These are phyloP conservation scores for Vachellia pachyceras DNA, from an alignment of 306 rosid genomes.

Conservation along the genomic window DNA sequence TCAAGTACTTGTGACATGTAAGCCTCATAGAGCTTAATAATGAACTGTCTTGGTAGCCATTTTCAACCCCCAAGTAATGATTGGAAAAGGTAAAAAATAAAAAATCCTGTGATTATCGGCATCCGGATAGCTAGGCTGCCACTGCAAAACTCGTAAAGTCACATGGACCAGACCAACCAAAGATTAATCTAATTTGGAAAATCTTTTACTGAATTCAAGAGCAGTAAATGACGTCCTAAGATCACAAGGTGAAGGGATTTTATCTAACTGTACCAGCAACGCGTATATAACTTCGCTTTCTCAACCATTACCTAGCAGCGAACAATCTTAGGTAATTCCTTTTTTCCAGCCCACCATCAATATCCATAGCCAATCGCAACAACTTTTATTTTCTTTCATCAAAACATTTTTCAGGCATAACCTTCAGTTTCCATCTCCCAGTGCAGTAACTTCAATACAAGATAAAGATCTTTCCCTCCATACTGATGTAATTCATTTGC, in stretches of 20 bases:
- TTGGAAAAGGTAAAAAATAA: background rate
- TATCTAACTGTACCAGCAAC: background rate
- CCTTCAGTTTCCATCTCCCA: constrained; percentile 68
- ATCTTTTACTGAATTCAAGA: background rate
- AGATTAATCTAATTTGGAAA: background rate
- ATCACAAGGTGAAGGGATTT: background rate
- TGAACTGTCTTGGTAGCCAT: background rate
- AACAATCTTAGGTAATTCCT: background rate
- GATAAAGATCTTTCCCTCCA: constrained; percentile 59
- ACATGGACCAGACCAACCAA: no score
- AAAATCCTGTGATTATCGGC: background rate
- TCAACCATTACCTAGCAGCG: background rate
- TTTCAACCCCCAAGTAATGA: background rate
- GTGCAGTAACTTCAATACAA: constrained; percentile 54
- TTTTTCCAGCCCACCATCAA: constrained; percentile 4
- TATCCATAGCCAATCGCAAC: constrained; percentile 6
- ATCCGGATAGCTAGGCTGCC: background rate
- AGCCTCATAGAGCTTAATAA: background rate
- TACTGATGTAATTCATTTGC: constrained; percentile 67
- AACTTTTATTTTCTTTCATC: background rate
- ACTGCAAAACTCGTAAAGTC: background rate
- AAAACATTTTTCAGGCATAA: constrained; percentile 35
- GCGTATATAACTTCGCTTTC: background rate
- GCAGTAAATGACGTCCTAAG: background rate
- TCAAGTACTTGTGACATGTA: background rate